Base-by-base conservation (phyloP, 768 basidiomycete species). In the Collybia sordida region DNA sequence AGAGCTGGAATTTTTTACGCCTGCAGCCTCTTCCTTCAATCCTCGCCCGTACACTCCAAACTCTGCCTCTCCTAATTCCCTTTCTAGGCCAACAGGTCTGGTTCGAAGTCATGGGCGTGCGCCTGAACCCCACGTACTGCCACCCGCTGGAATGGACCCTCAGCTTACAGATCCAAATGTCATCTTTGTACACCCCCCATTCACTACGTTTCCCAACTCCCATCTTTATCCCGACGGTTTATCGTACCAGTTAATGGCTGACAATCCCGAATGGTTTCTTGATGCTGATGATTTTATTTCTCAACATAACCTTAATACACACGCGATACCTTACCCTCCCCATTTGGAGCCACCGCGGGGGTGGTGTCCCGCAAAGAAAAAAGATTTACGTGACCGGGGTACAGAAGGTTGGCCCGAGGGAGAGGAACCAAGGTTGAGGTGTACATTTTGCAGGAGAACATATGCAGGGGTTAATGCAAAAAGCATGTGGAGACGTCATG, bases 401-500 rank as follows among this genome's bases (percentile, higher is more conserved):
- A 57, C 72, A 7, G 86, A 87, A 43, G 81, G 82, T 15, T 89
- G 86, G 85, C 85, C 87, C 7, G 87, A 92, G 51, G 89, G 88
- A 21, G 85, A 88, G 63, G 87, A 89, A 58, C 89, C 89, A 6
- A 72, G 86, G 15, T 74, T 93, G 21, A 77, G 90, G 42, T 93
- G 90, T 67, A 92, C 90, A 1, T 91, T 93, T 60, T 93, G 90
- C 59, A 72, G 90, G 56, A 78, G 90, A 56, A 86, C 84, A 4
- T 93, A 93, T 58, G 86, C 89, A 3, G 90, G 90, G 9, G 87
- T 90, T 25, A 93, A 93, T 62, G 90, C 90, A 5, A 91, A 92
- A 68, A 91, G 89, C 61, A 93, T 93, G 90, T 93, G 90, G 90
- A 72, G 90, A 51, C 77, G 90, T 41, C 90, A 93, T 64, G 90